Percentiles rank a stretch among this genome's conserved stretches.
Evolutionary conservation across 2,329 filamentous ascomycete genomes (phyloP).

Genomic region (Furcasterigmium furcatum): DNA sequence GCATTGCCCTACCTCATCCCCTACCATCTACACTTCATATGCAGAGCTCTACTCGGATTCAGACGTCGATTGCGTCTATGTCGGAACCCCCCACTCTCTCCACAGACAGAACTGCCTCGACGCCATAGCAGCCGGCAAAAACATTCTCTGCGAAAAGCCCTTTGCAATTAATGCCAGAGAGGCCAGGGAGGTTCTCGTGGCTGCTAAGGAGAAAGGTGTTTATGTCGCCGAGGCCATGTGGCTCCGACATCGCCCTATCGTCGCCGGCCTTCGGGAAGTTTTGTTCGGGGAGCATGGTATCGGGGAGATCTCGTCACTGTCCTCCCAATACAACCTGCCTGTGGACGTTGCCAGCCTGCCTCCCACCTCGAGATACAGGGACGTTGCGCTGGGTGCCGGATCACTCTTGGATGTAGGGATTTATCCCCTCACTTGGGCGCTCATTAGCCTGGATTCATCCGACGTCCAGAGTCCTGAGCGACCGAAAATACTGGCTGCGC

Average conservation of each 20-base stretch:
- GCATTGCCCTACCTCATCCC: constrained; percentile 18
- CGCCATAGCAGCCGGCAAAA: constrained; percentile 37
- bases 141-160: constrained; percentile 42
- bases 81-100: constrained; percentile 40
- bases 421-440: constrained; percentile 37
- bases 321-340: constrained; percentile 35
- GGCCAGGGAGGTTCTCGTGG: constrained; percentile 32
- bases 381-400: constrained; percentile 36
- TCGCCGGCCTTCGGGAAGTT: constrained; percentile 25
- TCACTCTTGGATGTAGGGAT: constrained; percentile 39
- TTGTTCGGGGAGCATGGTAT: constrained; percentile 35
- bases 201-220: constrained; percentile 33
- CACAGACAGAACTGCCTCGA: constrained; percentile 39
- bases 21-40: constrained; percentile 34
- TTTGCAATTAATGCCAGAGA: constrained; percentile 37
- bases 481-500: constrained; percentile 31
- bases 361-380: constrained; percentile 26
- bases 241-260: constrained; percentile 37
- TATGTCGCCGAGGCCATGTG: constrained; percentile 45
- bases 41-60: constrained; percentile 34
- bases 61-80: constrained; percentile 40
- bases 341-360: constrained; percentile 26
- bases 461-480: constrained; percentile 14
- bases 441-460: constrained; percentile 26
- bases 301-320: constrained; percentile 31